phyloP scores from a whole-genome alignment of 495 filamentous ascomycete genomes.

The Aspergillus sparsus region DNA sequence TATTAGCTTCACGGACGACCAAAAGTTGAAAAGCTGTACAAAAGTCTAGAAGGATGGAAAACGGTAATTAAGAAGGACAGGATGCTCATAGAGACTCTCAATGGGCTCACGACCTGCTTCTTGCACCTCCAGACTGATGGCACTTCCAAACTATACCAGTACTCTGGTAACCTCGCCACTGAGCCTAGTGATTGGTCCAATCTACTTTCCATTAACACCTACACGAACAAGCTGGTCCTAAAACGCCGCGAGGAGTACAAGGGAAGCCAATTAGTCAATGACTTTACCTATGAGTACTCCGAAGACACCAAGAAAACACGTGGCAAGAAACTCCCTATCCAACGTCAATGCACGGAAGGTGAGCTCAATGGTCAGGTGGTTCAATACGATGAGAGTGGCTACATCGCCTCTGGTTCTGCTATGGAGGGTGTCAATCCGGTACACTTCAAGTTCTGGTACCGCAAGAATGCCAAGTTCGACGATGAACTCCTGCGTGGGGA shows the following conservation, averaged over 20 bases:
- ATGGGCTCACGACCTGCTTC: conserved; percentile 42
- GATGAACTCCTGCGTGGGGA: conserved; percentile 60
- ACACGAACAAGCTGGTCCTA: conserved; percentile 46
- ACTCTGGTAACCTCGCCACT: conserved; percentile 41
- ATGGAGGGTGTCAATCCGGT: conserved; percentile 54
- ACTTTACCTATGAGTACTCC: conserved; percentile 54
- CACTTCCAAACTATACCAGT: conserved; percentile 45
- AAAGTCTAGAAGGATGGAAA: conserved; percentile 47
- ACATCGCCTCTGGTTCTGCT: conserved; percentile 53
- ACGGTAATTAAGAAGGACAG: conserved; percentile 44
- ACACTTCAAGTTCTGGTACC: conserved; percentile 56
- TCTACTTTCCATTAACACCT: conserved; percentile 49
- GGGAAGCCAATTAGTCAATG: conserved; percentile 42
- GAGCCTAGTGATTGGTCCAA: conserved; percentile 41
- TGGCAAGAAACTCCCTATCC: conserved; percentile 43
- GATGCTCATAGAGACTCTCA: conserved; percentile 43
- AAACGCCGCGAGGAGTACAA: conserved; percentile 47
- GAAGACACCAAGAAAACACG: conserved; percentile 5
- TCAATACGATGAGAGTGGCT: conserved; percentile 54
- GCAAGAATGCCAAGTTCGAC: conserved; percentile 54
- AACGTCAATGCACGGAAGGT: conserved; percentile 48
- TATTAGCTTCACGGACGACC: conserved; percentile 41
- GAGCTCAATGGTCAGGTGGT: conserved; percentile 45
- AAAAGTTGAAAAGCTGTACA: conserved; percentile 44
- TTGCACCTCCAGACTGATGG: conserved; percentile 38